Conservation (phyloP, 345 rosid species). For the Rhizophora apiculata region DNA sequence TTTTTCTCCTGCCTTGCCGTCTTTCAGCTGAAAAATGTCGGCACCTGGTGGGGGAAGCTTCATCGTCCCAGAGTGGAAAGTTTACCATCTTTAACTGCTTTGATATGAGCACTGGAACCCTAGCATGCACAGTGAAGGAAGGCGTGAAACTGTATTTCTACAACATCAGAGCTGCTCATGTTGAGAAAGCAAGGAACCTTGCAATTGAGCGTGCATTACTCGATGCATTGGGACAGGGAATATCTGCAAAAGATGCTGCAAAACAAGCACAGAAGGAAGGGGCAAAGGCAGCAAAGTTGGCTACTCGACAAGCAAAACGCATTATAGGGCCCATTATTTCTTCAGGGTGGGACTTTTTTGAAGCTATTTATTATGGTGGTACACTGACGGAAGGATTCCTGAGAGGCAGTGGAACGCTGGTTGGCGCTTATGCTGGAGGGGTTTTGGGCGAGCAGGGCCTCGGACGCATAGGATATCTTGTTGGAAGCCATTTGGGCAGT, state of each 20-base stretch:
- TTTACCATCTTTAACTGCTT: constrained; percentile 83
- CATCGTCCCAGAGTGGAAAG: constrained; percentile 84
- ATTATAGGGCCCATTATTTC: constrained; percentile 87
- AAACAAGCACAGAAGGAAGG: constrained; percentile 73
- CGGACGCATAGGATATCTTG: constrained; percentile 84
- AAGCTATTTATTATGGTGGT: constrained; percentile 88
- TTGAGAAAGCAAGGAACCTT: constrained; percentile 54
- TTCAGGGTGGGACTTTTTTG: constrained; percentile 95
- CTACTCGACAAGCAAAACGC: constrained; percentile 66
- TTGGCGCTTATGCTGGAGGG: constrained; percentile 85
- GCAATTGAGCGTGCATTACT: constrained; percentile 68
- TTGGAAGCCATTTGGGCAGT: constrained; percentile 88
- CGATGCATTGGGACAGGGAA: constrained; percentile 62
- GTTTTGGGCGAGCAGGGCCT: constrained; percentile 70
- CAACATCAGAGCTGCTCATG: constrained; percentile 74
- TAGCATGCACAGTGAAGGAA: constrained; percentile 80
- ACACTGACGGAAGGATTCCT: constrained; percentile 77
- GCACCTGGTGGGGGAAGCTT: constrained; percentile 70
- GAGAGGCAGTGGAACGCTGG: constrained; percentile 81
- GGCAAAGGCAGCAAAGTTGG: constrained; percentile 82
- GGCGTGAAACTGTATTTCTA: constrained; percentile 85
- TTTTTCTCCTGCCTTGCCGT: neutral
- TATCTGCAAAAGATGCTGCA: constrained; percentile 62
- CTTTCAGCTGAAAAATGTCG: constrained; percentile 83
- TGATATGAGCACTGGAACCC: constrained; percentile 82